Conservation (phyloP, 345 rosid genomes). For the Boechera stricta region DNA sequence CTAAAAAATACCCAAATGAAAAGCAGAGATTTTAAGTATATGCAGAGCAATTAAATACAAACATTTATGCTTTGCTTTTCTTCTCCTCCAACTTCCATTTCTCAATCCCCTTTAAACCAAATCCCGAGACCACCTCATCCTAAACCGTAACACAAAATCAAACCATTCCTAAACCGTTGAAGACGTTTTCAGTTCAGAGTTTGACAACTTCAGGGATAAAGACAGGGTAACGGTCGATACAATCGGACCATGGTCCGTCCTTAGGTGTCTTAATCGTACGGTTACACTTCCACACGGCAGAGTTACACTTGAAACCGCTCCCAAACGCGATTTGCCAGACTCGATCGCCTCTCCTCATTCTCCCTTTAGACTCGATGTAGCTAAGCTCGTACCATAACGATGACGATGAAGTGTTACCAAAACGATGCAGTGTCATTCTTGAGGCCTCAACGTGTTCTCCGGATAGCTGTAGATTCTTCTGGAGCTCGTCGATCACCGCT, state of each 20-base stretch:
- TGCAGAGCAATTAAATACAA: slow-evolving; percentile 37
- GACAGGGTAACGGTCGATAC: slow-evolving; percentile 74
- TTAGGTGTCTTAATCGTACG: slow-evolving; percentile 57
- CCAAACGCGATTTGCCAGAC: slow-evolving; percentile 93
- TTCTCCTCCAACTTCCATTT: slow-evolving; percentile 23
- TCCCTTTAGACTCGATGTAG: slow-evolving; percentile 80
- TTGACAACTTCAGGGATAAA: slow-evolving; percentile 77
- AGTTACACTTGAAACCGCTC: slow-evolving; percentile 92
- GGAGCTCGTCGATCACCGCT: slow-evolving; percentile 83
- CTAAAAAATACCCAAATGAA: slow-evolving; percentile 36
- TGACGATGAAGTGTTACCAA: slow-evolving; percentile 91
- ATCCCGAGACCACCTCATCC: slow-evolving; percentile 31
- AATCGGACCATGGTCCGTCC: slow-evolving; percentile 78
- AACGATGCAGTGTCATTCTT: slow-evolving; percentile 80
- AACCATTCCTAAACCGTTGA: slow-evolving; percentile 26
- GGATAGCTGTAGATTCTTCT: slow-evolving; percentile 73
- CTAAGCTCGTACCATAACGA: slow-evolving; percentile 82
- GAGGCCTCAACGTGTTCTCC: slow-evolving; percentile 83
- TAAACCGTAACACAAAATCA: slow-evolving; percentile 25
- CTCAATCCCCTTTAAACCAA: slow-evolving; percentile 27
- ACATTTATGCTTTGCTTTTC: slow-evolving; percentile 40
- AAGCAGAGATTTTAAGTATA: slow-evolving; percentile 37
- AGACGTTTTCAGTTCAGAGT: slow-evolving; percentile 48
- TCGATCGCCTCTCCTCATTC: slow-evolving; percentile 69
- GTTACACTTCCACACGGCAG: slow-evolving; percentile 92